Base-by-base conservation (phyloP, 2,329 filamentous ascomycete species). In the Hypoxylon rubiginosum region DNA sequence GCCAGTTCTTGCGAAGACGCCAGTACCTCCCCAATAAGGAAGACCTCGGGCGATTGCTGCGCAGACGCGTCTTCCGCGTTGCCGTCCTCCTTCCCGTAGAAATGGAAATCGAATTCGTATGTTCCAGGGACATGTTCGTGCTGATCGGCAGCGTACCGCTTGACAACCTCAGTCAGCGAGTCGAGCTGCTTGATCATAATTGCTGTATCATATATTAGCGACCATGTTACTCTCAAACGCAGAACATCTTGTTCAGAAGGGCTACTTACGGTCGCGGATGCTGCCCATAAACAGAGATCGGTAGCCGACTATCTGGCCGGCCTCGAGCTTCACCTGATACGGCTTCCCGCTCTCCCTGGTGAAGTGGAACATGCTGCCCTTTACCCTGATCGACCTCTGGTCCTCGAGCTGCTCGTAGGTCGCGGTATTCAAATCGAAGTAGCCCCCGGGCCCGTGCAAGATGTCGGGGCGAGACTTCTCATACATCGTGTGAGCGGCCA, bases 401-500 rank as follows among this genome's bases (percentile, higher is more conserved):
- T 82, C 81, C 0, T 70, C 66, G 3, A 84, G 68, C 67, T 84
- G 79, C 61, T 82, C 77, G 62, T 85, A 86, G 1, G 69, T 77
- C 0, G 82, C 76, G 0, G 74, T 50, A 0, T 76, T 75, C 0
- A 87, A 73, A 45, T 83, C 75, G 0, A 87, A 76, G 6, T 75
- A 71, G 0, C 85, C 86, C 0, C 85, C 86, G 0, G 85, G 86
- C 0, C 85, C 85, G 4, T 75, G 64, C 1, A 87, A 70, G 0
- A 83, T 69, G 71, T 88, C 85, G 0, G 86, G 85, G 15, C 85
- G 72, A 0, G 80, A 78, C 64, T 87, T 88, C 75, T 87, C 85
- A 55, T 88, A 88, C 9, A 88, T 72, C 0, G 84, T 82, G 65
- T 88, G 85, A 0, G 85, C 83, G 0, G 84, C 84, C 0, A 88